phyloP scores from a whole-genome alignment of 1,284 basidiomycete species.

The Boletus sp. region DNA sequence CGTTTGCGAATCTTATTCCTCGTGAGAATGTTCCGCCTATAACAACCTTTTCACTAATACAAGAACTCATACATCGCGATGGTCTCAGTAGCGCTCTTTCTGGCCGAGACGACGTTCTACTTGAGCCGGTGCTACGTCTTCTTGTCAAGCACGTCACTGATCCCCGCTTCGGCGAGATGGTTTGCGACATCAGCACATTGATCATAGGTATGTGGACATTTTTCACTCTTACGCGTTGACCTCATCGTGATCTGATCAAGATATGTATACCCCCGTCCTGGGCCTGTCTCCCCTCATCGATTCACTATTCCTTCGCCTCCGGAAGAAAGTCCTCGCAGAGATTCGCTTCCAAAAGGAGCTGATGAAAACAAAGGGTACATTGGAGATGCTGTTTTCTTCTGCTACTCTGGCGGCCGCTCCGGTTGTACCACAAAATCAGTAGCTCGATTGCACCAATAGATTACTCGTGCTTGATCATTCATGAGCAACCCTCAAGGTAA shows the following conservation, averaged over 20 bases:
- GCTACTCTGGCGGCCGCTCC: conserved; percentile 46
- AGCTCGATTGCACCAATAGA: conserved; percentile 16
- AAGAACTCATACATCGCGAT: conserved; percentile 93
- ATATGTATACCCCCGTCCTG: conserved; percentile 89
- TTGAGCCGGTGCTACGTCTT: conserved; percentile 90
- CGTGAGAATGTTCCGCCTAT: conserved; percentile 77
- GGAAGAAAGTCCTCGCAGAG: conserved; percentile 84
- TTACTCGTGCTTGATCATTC: conserved; percentile 10
- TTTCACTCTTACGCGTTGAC: neutral
- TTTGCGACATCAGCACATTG: conserved; percentile 80
- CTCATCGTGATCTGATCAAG: conserved; percentile 46
- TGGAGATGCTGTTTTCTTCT: conserved; percentile 90
- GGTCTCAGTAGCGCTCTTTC: conserved; percentile 86
- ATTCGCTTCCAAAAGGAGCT: conserved; percentile 91
- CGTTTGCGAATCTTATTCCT: conserved; percentile 13
- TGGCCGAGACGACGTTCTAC: conserved; percentile 91
- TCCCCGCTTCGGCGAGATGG: conserved; percentile 89
- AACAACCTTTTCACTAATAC: conserved; percentile 89
- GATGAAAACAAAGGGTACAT: conserved; percentile 80
- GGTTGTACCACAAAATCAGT: conserved; percentile 27
- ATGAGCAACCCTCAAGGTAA: conserved; percentile 55
- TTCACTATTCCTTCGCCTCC: conserved; percentile 81
- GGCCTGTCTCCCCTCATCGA: conserved; percentile 96
- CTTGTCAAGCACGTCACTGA: conserved; percentile 88
- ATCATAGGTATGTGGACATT: conserved; percentile 72